Evolutionary conservation across 306 rosid species (phyloP).

Genomic region (Vicia faba): DNA sequence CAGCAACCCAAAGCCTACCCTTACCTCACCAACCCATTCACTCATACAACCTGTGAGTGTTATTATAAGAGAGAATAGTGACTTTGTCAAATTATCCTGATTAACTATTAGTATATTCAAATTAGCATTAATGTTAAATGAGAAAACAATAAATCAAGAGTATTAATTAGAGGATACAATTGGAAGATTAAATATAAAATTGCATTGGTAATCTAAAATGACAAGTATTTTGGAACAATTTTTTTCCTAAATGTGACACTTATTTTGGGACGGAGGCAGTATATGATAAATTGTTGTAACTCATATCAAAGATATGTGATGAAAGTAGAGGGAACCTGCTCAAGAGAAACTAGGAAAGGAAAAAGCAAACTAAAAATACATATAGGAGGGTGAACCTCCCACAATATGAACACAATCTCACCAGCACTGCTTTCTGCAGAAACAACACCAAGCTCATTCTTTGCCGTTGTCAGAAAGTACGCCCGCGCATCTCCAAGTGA

Average conservation of each 20-base stretch:
- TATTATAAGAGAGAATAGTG: no score
- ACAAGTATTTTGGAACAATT: no score
- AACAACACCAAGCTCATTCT: slow-evolving; percentile 89
- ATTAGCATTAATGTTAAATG: no score
- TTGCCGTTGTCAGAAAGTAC: slow-evolving; percentile 82
- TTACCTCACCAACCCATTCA: slow-evolving; percentile 7
- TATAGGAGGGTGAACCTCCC: slow-evolving; percentile 15
- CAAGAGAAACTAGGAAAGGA: slow-evolving; percentile 13
- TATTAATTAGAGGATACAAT: no score
- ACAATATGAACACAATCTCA: slow-evolving; percentile 39
- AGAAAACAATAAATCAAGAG: no score
- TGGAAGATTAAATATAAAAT: no score
- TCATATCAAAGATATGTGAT: background rate
- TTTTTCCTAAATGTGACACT: no score
- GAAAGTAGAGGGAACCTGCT: background rate
- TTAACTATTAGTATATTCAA: no score
- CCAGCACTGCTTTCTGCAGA: slow-evolving; percentile 90
- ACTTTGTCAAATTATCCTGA: no score
- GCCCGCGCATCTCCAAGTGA: slow-evolving; percentile 97
- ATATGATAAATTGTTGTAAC: slow-evolving; percentile 12
- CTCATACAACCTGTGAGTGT: slow-evolving; percentile 1
- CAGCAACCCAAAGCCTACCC: slow-evolving; percentile 10
- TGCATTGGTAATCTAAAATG: no score
- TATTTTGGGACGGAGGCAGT: no score
- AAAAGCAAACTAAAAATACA: background rate